Percentiles rank a stretch among this genome's conserved stretches.
phyloP scores from a whole-genome alignment of 176 grass and related monocot species.

The Echinochloa phyllopogon region DNA sequence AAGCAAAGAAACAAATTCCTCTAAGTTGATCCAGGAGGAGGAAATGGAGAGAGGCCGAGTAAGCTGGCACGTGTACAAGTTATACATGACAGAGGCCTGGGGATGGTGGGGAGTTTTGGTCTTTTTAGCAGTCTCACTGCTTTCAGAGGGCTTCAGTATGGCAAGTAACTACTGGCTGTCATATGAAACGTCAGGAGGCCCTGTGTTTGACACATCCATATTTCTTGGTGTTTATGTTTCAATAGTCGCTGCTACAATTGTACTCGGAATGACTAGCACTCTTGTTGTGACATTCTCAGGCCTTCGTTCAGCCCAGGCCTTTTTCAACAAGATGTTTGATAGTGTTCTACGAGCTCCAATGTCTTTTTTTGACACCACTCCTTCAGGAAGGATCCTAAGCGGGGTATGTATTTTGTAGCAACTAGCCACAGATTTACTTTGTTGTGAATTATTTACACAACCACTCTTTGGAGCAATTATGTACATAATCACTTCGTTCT shows the following conservation, averaged over 20 bases:
- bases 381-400: slow-evolving; percentile 62
- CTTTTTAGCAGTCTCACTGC: slow-evolving; percentile 45
- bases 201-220: slow-evolving; percentile 54
- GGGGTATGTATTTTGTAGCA: no score
- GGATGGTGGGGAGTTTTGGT: slow-evolving; percentile 74
- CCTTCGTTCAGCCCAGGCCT: slow-evolving; percentile 74
- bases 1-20: slow-evolving; percentile 50
- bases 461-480: not conserved
- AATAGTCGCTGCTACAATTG: slow-evolving; percentile 61
- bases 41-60: slow-evolving; percentile 82
- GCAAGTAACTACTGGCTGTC: slow-evolving; percentile 92
- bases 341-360: slow-evolving; percentile 89
- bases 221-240: slow-evolving; percentile 77
- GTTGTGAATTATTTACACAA: no score
- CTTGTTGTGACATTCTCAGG: slow-evolving; percentile 69
- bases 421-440: no score
- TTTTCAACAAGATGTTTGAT: slow-evolving; percentile 78
- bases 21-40: slow-evolving; percentile 82
- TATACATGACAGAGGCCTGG: slow-evolving; percentile 84
- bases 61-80: slow-evolving; percentile 68
- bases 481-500: not conserved
- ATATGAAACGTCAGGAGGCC: slow-evolving; percentile 73
- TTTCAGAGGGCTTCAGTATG: slow-evolving; percentile 67
- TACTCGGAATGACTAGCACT: slow-evolving; percentile 50
- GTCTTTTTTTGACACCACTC: slow-evolving; percentile 96